Conservation (phyloP, 2,329 filamentous ascomycete genomes). For the Fusarium fracticaudum region DNA sequence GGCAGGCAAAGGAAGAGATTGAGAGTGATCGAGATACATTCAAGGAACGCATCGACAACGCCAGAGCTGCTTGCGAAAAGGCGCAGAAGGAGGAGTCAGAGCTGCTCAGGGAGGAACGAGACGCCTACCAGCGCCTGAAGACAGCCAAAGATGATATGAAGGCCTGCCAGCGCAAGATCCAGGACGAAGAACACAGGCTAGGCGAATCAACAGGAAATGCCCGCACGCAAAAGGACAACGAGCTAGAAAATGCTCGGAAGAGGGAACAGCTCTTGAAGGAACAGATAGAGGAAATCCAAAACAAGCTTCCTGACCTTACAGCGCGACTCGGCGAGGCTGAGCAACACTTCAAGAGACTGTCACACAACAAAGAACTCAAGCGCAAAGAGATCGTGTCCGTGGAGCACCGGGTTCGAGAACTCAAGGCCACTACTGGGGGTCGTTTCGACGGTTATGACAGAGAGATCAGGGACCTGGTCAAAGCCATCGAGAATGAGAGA, state of each 20-base stretch:
- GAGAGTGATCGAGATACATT: slow-evolving; percentile 58
- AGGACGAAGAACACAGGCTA: slow-evolving; percentile 68
- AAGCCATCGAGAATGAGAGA: slow-evolving; percentile 73
- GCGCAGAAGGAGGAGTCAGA: slow-evolving; percentile 63
- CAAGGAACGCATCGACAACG: slow-evolving; percentile 54
- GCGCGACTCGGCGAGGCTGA: slow-evolving; percentile 47
- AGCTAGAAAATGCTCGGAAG: slow-evolving; percentile 49
- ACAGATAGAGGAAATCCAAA: slow-evolving; percentile 42
- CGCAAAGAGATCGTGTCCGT: slow-evolving; percentile 63
- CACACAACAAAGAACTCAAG: slow-evolving; percentile 54
- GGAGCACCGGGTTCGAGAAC: slow-evolving; percentile 57
- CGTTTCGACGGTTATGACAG: slow-evolving; percentile 71
- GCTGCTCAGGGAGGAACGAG: slow-evolving; percentile 71
- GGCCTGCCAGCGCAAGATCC: slow-evolving; percentile 58
- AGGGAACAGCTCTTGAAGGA: slow-evolving; percentile 42
- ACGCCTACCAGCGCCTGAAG: slow-evolving; percentile 68
- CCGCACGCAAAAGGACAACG: slow-evolving; percentile 70
- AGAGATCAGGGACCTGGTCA: slow-evolving; percentile 71
- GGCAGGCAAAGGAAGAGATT: slow-evolving; percentile 53
- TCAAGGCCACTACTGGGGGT: slow-evolving; percentile 66
- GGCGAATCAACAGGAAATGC: slow-evolving; percentile 75
- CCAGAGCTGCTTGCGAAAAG: slow-evolving; percentile 62
- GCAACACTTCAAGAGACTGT: slow-evolving; percentile 44
- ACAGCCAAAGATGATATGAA: slow-evolving; percentile 59
- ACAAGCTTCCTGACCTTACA: slow-evolving; percentile 48